Evolutionary conservation across 768 basidiomycete genomes (phyloP).

Genomic region (Amylocystis lapponica): DNA sequence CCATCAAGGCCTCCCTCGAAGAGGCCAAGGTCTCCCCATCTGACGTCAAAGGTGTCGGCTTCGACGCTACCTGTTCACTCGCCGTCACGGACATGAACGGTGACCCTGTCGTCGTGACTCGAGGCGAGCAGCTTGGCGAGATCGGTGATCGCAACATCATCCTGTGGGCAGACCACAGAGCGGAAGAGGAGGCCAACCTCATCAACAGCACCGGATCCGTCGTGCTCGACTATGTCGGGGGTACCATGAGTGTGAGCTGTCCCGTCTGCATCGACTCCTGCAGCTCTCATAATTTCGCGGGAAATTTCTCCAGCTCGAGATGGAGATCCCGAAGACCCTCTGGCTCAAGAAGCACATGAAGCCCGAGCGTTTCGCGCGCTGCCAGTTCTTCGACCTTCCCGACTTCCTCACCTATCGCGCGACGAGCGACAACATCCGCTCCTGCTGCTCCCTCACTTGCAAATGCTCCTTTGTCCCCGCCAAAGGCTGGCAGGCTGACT

Average conservation of each 20-base stretch:
- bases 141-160: conserved; percentile 80
- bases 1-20: conserved; percentile 58
- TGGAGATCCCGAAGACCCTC: conserved; percentile 96
- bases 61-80: conserved; percentile 95
- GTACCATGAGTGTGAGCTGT: conserved; percentile 80
- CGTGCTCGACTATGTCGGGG: conserved; percentile 93
- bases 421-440: conserved; percentile 65
- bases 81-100: conserved; percentile 78
- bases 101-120: conserved; percentile 68
- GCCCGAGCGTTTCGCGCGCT: conserved; percentile 57
- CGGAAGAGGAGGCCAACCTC: conserved; percentile 82
- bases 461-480: conserved; percentile 91
- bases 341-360: conserved; percentile 94
- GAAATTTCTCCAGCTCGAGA: conserved; percentile 84
- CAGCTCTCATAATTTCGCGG: no score
- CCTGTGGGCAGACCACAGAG: conserved; percentile 96
- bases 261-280: conserved; percentile 7
- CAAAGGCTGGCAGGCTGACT: conserved; percentile 84
- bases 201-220: conserved; percentile 83
- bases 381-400: conserved; percentile 89
- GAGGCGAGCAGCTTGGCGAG: conserved; percentile 55
- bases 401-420: conserved; percentile 94
- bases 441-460: conserved; percentile 91
- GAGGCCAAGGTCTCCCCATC: conserved; percentile 48
- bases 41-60: conserved; percentile 81